Percentiles rank a stretch among this genome's conserved stretches.
Evolutionary conservation across 164 flowering plant genomes (phyloP).

Genomic region (Paratinospora sagittata): DNA sequence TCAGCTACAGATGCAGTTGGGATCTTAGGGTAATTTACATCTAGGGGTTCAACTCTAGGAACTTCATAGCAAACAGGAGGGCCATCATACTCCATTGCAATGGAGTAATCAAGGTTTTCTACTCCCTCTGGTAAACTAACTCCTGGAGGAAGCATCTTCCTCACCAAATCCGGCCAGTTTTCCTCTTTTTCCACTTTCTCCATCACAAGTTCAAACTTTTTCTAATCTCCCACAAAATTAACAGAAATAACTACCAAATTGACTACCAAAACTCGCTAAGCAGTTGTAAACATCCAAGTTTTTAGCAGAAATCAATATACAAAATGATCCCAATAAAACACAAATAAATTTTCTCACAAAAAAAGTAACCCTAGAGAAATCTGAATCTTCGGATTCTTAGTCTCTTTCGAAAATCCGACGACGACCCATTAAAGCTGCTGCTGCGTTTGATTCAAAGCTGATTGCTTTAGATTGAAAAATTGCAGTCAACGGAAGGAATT

Average conservation of each 20-base stretch:
- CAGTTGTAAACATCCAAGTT: neutral
- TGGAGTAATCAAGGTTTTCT: slow-evolving; percentile 62
- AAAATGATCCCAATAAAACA: neutral
- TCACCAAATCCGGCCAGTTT: slow-evolving; percentile 64
- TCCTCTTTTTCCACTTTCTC: slow-evolving; percentile 6
- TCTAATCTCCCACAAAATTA: neutral
- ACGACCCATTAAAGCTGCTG: neutral
- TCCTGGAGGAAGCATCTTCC: slow-evolving; percentile 88
- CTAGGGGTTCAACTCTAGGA: slow-evolving; percentile 69
- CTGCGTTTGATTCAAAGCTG: neutral
- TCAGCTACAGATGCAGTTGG: slow-evolving; percentile 52
- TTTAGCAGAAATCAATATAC: no score
- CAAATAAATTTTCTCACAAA: neutral
- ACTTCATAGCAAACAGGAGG: slow-evolving; percentile 68
- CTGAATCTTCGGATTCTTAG: neutral
- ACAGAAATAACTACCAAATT: neutral
- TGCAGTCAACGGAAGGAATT: neutral
- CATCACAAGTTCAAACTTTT: neutral
- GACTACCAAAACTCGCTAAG: neutral
- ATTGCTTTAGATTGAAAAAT: neutral
- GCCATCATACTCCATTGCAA: slow-evolving; percentile 78
- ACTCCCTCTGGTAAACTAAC: slow-evolving; percentile 50
- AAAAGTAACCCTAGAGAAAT: neutral
- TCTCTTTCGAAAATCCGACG: neutral
- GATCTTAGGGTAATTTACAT: slow-evolving; percentile 27